These are phyloP conservation scores for Linum lewisii DNA, from an alignment of 345 rosid species.

Conservation along the genomic window DNA sequence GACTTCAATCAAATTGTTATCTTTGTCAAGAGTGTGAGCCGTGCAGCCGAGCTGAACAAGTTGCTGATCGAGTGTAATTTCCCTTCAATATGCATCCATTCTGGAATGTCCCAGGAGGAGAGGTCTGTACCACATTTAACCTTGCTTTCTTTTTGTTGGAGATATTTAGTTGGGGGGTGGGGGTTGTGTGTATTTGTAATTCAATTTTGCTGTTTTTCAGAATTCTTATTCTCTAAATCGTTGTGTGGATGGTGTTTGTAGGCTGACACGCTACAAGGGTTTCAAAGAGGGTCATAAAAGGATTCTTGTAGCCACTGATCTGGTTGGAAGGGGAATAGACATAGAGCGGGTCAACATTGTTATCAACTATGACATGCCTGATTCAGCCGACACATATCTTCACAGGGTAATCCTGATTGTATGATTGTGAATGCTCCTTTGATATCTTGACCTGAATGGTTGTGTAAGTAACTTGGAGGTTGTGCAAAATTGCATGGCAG, in stretches of 20 bases:
- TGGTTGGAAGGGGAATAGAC: constrained; percentile 97
- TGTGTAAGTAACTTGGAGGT: constrained; percentile 1
- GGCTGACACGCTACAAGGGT: constrained; percentile 93
- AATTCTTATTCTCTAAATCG: neutral
- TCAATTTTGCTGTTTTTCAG: neutral
- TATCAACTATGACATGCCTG: constrained; percentile 98
- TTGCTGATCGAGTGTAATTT: constrained; percentile 90
- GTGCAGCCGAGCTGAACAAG: constrained; percentile 94
- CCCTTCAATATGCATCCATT: constrained; percentile 96
- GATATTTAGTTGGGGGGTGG: no score
- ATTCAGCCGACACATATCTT: constrained; percentile 93
- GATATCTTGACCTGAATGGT: neutral
- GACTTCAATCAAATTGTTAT: constrained; percentile 98
- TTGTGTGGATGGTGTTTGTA: constrained; percentile 13
- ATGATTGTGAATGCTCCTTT: neutral
- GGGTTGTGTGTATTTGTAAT: neutral
- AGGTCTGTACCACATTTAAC: constrained; percentile 32
- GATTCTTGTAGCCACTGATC: constrained; percentile 91
- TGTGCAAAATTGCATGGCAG: constrained; percentile 22
- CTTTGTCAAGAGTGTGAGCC: constrained; percentile 90
- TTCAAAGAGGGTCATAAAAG: constrained; percentile 99
- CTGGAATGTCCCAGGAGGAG: constrained; percentile 99
- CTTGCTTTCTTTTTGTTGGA: neutral
- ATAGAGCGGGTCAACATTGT: constrained; percentile 98
- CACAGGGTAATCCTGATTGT: constrained; percentile 55